Base-by-base conservation (phyloP, 129 eudicot species). In the Helianthus tuberosus region DNA sequence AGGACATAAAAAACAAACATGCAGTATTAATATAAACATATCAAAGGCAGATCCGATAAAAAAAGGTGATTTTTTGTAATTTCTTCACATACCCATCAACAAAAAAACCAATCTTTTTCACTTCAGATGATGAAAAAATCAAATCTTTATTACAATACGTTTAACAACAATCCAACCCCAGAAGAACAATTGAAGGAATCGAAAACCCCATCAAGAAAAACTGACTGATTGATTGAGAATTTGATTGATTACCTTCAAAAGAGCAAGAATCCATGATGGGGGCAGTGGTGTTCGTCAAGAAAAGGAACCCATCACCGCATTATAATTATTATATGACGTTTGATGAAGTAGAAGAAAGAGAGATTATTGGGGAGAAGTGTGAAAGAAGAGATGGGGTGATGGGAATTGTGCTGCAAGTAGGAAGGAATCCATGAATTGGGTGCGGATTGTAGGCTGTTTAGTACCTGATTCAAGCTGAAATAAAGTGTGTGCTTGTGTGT, bases 231-330 rank as follows among this genome's bases (percentile, higher is more conserved):
- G 77, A 25, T n/a, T n/a, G n/a, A n/a, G n/a, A n/a, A n/a, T n/a
- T n/a, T n/a, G n/a, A n/a, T 66, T 16, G 39, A 49, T 71, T 77
- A 78, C 82, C 82, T 78, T 78, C 62, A 32, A 78, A 78, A 72
- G 82, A 64, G 68, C 66, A 71, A 78, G 77, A 79, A 79, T 79
- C 82, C 82, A 79, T 78, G 77, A 77, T 70, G 69, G 47, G 62
- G 53, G 43, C 12, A 67, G 69, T 68, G 74, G 6, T 77, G 64
- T 78, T 63, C 60, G 14, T 64, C 68, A 79, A 64, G 44, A 79
- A 64, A 60, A 41, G 73, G 6, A 79, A 79, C 49, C 67, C 82
- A 72, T 72, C 73, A 72, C 73, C 73, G 64, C 73, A 72, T 79
- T 64, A 79, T 43, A 8, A 43, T 43, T 43, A 8, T 43, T 43